phyloP scores from a whole-genome alignment of 176 grass and related monocot genomes.

The Phyllostachys edulis region DNA sequence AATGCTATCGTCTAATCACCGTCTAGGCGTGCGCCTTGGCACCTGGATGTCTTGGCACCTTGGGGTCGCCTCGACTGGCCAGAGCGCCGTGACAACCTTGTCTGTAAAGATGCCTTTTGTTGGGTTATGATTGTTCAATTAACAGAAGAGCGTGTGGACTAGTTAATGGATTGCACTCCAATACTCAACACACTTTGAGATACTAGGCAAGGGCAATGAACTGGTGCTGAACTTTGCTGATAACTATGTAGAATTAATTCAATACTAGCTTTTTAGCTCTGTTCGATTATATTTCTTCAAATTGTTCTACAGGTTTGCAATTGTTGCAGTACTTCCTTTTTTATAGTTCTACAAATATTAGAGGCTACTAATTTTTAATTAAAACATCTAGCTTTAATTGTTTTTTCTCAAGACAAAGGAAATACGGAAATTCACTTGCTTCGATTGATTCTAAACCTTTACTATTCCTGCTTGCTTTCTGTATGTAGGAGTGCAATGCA shows the following conservation, averaged over 20 bases:
- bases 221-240: neutral
- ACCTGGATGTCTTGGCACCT: no score
- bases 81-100: no score
- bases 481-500: neutral
- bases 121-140: neutral
- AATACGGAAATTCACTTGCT: neutral
- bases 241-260: neutral
- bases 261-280: neutral
- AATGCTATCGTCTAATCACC: no score
- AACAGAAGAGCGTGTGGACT: neutral
- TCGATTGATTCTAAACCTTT: slow-evolving; percentile 19
- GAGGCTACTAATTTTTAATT: neutral
- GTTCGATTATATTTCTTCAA: neutral
- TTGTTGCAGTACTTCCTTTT: neutral
- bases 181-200: neutral
- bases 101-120: neutral
- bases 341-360: slow-evolving; percentile 23
- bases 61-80: no score
- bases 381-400: neutral
- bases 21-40: no score
- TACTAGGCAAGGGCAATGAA: slow-evolving; percentile 8
- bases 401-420: neutral
- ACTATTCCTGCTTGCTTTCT: neutral
- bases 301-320: slow-evolving; percentile 2
- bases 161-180: neutral